phyloP scores from a whole-genome alignment of 441 rosid species.

The Gossypium lobatum region DNA sequence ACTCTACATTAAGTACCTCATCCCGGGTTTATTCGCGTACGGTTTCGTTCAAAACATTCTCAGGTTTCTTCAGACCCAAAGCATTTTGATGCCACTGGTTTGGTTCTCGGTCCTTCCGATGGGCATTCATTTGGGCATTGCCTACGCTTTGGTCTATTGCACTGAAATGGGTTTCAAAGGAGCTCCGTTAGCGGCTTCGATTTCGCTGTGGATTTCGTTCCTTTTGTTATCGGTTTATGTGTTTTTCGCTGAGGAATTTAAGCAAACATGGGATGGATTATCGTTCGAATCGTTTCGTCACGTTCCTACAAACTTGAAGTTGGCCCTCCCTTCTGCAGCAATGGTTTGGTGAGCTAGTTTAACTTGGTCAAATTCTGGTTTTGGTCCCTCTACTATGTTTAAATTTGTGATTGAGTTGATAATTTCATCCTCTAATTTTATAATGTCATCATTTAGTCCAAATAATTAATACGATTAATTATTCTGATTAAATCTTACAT shows the following conservation, averaged over 20 bases:
- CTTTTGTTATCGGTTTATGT: constrained; percentile 45
- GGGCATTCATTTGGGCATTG: constrained; percentile 36
- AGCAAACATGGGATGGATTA: constrained; percentile 63
- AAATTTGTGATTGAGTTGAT: too few relatives aligned
- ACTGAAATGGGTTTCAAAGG: constrained; percentile 53
- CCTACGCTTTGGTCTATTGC: constrained; percentile 36
- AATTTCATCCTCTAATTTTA: too few relatives aligned
- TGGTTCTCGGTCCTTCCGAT: constrained; percentile 40
- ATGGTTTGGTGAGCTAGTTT: constrained; percentile 58
- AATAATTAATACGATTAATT: too few relatives aligned
- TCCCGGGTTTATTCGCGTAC: constrained; percentile 73
- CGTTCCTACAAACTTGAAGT: constrained; percentile 31
- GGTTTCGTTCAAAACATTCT: constrained; percentile 60
- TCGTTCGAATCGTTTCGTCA: constrained; percentile 37
- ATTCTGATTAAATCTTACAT: too few relatives aligned
- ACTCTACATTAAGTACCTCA: constrained; percentile 49
- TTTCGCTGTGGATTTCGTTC: constrained; percentile 57
- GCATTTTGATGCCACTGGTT: constrained; percentile 43
- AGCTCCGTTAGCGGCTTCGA: constrained; percentile 65
- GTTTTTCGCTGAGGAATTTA: constrained; percentile 32
- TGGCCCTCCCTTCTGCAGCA: constrained; percentile 72
- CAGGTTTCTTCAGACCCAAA: constrained; percentile 71
- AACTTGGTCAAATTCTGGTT: too few relatives aligned
- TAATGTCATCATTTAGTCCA: too few relatives aligned
- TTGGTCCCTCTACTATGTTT: too few relatives aligned